Percentiles rank a stretch among this genome's conserved stretches.
phyloP scores from a whole-genome alignment of 805 yeast species.

The Yarrowia phangngaensis region DNA sequence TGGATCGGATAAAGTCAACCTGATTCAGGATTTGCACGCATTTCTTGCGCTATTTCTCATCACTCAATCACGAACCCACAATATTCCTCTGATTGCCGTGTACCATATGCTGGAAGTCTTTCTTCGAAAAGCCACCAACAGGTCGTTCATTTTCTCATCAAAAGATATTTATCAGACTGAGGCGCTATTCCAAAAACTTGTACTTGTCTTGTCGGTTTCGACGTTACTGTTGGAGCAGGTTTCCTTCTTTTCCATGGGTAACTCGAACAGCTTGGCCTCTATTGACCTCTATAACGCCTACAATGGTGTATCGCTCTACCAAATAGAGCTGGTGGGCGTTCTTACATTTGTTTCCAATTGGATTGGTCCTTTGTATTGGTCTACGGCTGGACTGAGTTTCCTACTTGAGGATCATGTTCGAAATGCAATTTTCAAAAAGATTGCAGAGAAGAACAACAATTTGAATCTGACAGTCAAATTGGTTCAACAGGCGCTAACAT shows the following conservation, averaged over 20 bases:
- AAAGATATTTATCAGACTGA: constrained; percentile 13
- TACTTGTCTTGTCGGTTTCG: constrained; percentile 37
- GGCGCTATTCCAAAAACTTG: constrained; percentile 28
- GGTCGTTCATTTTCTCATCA: constrained; percentile 23
- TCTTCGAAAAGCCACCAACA: constrained; percentile 27
- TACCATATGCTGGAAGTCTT: constrained; percentile 36
- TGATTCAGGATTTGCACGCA: constrained; percentile 14
- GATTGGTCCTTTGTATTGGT: constrained; percentile 82
- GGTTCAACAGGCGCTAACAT: constrained; percentile 31
- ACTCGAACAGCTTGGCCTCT: constrained; percentile 87
- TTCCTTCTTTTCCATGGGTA: constrained; percentile 81
- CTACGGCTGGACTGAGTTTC: constrained; percentile 46
- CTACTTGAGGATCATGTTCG: constrained; percentile 38
- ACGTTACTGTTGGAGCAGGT: constrained; percentile 63
- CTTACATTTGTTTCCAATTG: constrained; percentile 81
- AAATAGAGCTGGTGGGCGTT: constrained; percentile 65
- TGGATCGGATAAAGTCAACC: background rate
- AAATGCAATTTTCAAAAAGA: constrained; percentile 28
- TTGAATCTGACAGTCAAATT: constrained; percentile 19
- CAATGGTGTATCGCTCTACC: constrained; percentile 75
- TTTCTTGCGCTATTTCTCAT: constrained; percentile 43
- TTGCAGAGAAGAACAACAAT: constrained; percentile 30
- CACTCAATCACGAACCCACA: constrained; percentile 52
- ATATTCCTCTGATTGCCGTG: constrained; percentile 53
- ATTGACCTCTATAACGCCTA: constrained; percentile 89